phyloP scores from a whole-genome alignment of 208 protist species.

The Trypanosoma theileri region DNA sequence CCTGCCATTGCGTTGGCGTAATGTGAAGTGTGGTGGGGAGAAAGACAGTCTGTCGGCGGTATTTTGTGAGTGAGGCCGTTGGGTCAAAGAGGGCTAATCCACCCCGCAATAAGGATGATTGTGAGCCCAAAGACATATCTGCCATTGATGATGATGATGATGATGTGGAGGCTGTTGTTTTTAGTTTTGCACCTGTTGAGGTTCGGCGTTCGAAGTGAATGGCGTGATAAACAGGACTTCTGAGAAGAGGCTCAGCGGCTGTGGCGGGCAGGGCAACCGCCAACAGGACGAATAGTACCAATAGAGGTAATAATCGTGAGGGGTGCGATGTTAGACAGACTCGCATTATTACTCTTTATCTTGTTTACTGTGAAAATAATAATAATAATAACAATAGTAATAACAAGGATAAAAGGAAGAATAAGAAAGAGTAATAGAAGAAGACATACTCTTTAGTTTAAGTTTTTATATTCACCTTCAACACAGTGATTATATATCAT shows the following conservation, averaged over 20 bases:
- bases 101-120: conserved; percentile 55
- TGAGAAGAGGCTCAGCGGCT: conserved; percentile 28
- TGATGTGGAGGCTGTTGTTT: too few species aligned
- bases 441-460: not conserved
- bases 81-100: conserved; percentile 39
- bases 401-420: not conserved
- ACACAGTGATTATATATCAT: too few species aligned
- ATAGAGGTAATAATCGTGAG: not conserved
- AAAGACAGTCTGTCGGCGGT: conserved; percentile 55
- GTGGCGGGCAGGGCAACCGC: not conserved
- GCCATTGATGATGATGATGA: too few species aligned
- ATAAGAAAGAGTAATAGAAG: not conserved
- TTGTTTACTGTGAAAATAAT: too few species aligned
- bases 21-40: conserved; percentile 53
- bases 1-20: conserved; percentile 32
- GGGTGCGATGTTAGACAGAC: not conserved
- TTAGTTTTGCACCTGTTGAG: not conserved
- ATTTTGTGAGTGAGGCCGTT: conserved; percentile 6
- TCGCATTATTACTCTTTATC: not conserved
- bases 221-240: conserved; percentile 40
- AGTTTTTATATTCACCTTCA: too few species aligned
- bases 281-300: not conserved
- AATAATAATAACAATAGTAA: too few species aligned
- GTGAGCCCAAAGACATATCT: conserved; percentile 38
- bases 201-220: conserved; percentile 55